phyloP scores from a whole-genome alignment of 2,329 filamentous ascomycete species.

The Epichloe gansuensis region DNA sequence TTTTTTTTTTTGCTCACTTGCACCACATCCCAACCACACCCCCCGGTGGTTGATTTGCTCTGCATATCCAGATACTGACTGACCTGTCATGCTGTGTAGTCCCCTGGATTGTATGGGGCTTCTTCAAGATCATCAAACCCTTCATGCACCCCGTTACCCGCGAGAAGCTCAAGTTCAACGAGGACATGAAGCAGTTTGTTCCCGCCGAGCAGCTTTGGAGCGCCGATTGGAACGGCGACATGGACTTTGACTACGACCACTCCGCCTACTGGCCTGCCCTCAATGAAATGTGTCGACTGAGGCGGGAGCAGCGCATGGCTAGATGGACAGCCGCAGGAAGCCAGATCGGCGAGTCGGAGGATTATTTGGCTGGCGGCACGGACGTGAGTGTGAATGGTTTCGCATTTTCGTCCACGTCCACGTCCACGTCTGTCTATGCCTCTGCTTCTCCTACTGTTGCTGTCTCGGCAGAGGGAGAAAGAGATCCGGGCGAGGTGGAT shows the following conservation, averaged over 20 bases:
- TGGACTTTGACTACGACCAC: conserved; percentile 90
- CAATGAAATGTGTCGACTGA: conserved; percentile 54
- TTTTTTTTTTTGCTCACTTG: not conserved
- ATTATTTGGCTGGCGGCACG: conserved; percentile 60
- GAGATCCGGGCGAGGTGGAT: conserved; percentile 1
- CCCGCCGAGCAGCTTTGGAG: conserved; percentile 73
- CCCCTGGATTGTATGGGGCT: conserved; percentile 80
- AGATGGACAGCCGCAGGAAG: conserved; percentile 74
- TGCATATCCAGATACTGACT: not conserved
- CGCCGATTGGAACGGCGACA: conserved; percentile 57
- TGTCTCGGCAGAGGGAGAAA: not conserved
- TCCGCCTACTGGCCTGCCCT: conserved; percentile 78
- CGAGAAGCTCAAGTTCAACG: conserved; percentile 96
- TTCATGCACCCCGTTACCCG: conserved; percentile 93
- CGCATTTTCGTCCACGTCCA: conserved; percentile 11
- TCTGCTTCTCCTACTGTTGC: not conserved
- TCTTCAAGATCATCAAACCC: conserved; percentile 91
- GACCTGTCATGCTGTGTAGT: conserved; percentile 34
- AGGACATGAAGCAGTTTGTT: conserved; percentile 73
- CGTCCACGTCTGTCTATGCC: not conserved
- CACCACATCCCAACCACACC: not conserved
- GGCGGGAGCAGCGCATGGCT: conserved; percentile 46
- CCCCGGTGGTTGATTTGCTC: not conserved
- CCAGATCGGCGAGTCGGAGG: conserved; percentile 73
- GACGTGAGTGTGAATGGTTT: conserved; percentile 22